phyloP scores from a whole-genome alignment of 2,329 filamentous ascomycete species.

The Tolypocladium tundrense region DNA sequence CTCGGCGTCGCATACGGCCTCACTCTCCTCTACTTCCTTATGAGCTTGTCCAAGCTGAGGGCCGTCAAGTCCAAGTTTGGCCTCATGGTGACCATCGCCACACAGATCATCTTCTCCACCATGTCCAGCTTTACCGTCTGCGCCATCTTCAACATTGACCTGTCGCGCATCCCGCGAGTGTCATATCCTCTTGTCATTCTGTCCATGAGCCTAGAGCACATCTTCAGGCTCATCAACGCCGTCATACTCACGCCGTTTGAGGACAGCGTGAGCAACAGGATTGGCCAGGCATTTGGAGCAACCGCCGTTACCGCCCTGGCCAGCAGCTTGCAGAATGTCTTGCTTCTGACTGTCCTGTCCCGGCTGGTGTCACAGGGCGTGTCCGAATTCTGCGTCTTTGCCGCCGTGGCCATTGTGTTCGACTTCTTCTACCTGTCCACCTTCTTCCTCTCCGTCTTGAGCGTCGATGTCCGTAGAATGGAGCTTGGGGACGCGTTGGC shows the following conservation, averaged over 20 bases:
- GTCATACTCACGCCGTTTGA: constrained; percentile 63
- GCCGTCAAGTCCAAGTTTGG: constrained; percentile 69
- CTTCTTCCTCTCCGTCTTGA: constrained; percentile 70
- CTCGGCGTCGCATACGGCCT: constrained; percentile 56
- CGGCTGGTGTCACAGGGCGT: constrained; percentile 59
- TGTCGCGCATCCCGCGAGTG: constrained; percentile 63
- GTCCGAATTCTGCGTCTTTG: constrained; percentile 66
- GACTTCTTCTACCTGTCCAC: constrained; percentile 72
- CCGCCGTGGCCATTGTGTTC: constrained; percentile 62
- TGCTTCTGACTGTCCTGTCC: constrained; percentile 56
- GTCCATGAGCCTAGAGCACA: constrained; percentile 68
- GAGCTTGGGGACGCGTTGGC: constrained; percentile 65
- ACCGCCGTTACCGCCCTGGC: constrained; percentile 60
- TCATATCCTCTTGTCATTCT: constrained; percentile 70
- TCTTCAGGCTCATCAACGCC: constrained; percentile 67
- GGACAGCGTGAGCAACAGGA: constrained; percentile 56
- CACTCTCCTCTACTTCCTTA: constrained; percentile 53
- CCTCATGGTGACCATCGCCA: constrained; percentile 58
- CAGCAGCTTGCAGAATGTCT: constrained; percentile 57
- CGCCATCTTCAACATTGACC: constrained; percentile 62
- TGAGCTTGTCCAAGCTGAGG: constrained; percentile 57
- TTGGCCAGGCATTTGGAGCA: constrained; percentile 64
- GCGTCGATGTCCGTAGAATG: constrained; percentile 65
- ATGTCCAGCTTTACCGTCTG: constrained; percentile 74
- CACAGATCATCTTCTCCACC: constrained; percentile 62